These are phyloP conservation scores for Platismatia glauca DNA, from an alignment of 495 filamentous ascomycete species.

Conservation along the genomic window DNA sequence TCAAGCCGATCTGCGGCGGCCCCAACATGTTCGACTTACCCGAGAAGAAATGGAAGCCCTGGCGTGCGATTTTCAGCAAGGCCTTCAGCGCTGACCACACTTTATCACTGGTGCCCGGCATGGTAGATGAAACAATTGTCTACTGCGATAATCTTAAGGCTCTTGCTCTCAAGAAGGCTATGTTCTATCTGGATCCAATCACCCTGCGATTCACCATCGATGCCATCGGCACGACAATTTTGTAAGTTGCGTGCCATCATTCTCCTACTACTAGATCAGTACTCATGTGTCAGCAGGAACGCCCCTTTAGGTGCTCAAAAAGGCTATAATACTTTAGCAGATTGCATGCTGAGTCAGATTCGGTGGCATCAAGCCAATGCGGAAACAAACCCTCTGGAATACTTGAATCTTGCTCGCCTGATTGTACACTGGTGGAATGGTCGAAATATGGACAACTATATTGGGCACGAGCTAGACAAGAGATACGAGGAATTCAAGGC, in stretches of 20 bases:
- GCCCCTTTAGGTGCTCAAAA: conserved; percentile 15
- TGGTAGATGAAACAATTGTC: too few species aligned
- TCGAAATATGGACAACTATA: conserved; percentile 21
- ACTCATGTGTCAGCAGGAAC: conserved; percentile 11
- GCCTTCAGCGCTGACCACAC: conserved; percentile 22
- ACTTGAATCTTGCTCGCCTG: too few species aligned
- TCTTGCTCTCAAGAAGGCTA: not conserved
- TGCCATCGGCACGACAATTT: conserved; percentile 20
- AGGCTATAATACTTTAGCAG: conserved; percentile 21
- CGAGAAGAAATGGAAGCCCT: conserved; percentile 23
- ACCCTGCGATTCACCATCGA: conserved; percentile 24
- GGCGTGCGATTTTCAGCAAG: conserved; percentile 20
- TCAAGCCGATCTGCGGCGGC: conserved; percentile 24
- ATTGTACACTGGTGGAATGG: conserved; percentile 23
- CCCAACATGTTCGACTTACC: conserved; percentile 23
- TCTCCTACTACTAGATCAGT: not conserved
- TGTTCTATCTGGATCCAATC: conserved; percentile 16
- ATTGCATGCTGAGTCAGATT: conserved; percentile 24
- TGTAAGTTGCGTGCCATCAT: conserved; percentile 10
- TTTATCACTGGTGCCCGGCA: not conserved
- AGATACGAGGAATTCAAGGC: conserved; percentile 20
- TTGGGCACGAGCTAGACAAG: conserved; percentile 25
- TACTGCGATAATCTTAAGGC: too few species aligned
- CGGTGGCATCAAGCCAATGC: conserved; percentile 25
- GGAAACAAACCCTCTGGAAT: conserved; percentile 23